Evolutionary conservation across 768 basidiomycete species (phyloP).

Genomic region (Multifurca ochricompacta): DNA sequence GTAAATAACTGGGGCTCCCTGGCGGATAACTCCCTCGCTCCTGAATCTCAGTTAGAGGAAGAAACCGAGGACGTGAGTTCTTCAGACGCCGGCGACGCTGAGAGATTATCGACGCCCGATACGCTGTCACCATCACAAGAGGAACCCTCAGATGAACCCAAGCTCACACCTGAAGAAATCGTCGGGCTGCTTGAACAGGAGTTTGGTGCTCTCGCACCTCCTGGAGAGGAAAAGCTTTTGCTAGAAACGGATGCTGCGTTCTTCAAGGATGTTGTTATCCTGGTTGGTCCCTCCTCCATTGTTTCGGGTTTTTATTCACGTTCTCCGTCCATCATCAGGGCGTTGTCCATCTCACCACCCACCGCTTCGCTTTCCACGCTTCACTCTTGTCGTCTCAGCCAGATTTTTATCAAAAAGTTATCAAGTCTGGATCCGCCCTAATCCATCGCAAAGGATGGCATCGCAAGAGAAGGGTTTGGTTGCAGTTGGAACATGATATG

Average conservation of each 20-base stretch:
- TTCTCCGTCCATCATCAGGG: conserved; percentile 31
- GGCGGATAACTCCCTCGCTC: conserved; percentile 12
- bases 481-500: conserved; percentile 57
- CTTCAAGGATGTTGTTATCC: conserved; percentile 41
- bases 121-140: neutral
- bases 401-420: conserved; percentile 29
- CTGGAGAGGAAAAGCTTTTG: conserved; percentile 42
- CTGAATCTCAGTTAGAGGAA: neutral
- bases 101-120: neutral
- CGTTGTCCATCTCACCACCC: conserved; percentile 56
- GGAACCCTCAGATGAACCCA: conserved; percentile 27
- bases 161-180: conserved; percentile 40
- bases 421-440: conserved; percentile 45
- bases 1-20: conserved; percentile 30
- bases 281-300: conserved; percentile 29
- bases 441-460: conserved; percentile 40
- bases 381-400: conserved; percentile 43
- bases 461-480: conserved; percentile 45
- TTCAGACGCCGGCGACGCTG: conserved; percentile 23
- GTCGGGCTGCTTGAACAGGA: conserved; percentile 45
- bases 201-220: conserved; percentile 44
- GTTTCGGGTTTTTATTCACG: conserved; percentile 5
- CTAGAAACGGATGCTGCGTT: conserved; percentile 46
- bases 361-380: conserved; percentile 59
- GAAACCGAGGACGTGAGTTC: conserved; percentile 9